phyloP scores from a whole-genome alignment of 2,329 filamentous ascomycete genomes.

The Boeremia exigua region DNA sequence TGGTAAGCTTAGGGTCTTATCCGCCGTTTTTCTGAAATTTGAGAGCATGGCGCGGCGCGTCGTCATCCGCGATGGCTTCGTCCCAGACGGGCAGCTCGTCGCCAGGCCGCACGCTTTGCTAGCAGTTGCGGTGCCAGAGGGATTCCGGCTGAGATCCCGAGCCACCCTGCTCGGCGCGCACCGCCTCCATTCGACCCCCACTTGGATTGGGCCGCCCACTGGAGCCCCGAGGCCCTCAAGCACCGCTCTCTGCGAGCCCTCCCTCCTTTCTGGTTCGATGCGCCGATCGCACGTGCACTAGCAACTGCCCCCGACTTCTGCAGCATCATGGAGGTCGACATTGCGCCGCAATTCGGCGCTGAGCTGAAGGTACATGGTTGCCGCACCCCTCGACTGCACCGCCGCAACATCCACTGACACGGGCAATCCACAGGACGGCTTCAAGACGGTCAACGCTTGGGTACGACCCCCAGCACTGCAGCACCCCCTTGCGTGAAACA shows the following conservation, averaged over 20 bases:
- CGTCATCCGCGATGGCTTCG: not conserved
- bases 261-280: slow-evolving; percentile 17
- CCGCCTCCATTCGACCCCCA: slow-evolving; percentile 37
- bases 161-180: slow-evolving; percentile 32
- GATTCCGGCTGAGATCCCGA: slow-evolving; percentile 29
- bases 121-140: slow-evolving; percentile 7
- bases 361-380: slow-evolving; percentile 79
- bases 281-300: slow-evolving; percentile 29
- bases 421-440: slow-evolving; percentile 74
- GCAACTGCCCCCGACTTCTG: slow-evolving; percentile 19
- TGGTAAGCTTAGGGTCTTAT: no score
- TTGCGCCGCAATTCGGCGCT: slow-evolving; percentile 84
- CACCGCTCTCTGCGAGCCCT: slow-evolving; percentile 22
- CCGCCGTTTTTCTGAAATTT: no score
- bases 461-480: slow-evolving; percentile 51
- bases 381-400: slow-evolving; percentile 13
- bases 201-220: slow-evolving; percentile 35
- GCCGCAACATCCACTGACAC: slow-evolving; percentile 33
- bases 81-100: not conserved
- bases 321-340: slow-evolving; percentile 77
- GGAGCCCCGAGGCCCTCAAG: slow-evolving; percentile 30
- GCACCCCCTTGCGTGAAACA: not conserved
- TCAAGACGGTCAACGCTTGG: slow-evolving; percentile 94
- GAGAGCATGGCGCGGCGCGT: no score
- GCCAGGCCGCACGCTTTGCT: not conserved